Base-by-base conservation (phyloP, 176 grass and related monocot species). In the Aegilops sharonensis region DNA sequence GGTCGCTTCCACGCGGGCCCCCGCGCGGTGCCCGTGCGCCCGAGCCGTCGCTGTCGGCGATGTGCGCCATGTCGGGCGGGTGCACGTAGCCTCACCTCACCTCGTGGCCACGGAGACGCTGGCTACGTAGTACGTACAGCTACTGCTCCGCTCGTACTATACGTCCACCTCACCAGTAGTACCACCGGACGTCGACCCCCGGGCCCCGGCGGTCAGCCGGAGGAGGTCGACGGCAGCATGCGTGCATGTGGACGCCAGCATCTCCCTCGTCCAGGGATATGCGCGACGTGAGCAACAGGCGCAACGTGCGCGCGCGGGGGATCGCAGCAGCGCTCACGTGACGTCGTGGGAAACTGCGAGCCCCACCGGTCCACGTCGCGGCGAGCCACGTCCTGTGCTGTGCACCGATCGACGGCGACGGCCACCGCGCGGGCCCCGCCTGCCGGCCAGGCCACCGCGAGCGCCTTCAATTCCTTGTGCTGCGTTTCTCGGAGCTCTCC, bases 281-380 rank as follows among this genome's bases (percentile, higher is more conserved):
- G 54, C 3, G 12, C 43, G 39, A 74, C 78, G 78, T 27, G 21
- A 30, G 78, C 85, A 75, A 25, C 70, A 8, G 43, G n/a, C 2
- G 68, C 85, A 36, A 68, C 72, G 42, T 54, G 48, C 48, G 48
- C 48, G 47, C 45, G 67, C 25, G 54, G 5, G 5, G 2, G 32
- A 52, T 50, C 4, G 2, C 9, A 54, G 2, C 9, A 54, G 31
- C 25, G 64, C 21, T 43, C 70, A 45, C 39, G 70, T 73, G 42
- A 75, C 40, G 71, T 6, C 60, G 60, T 21, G 17, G 4, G 37
- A 1, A 23, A 27, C n/a, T 2, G 10, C 8, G 35, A 60, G 10
- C 29, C 64, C 15, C 45, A 39, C 6, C 45, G 5, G 85, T 59
- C 54, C 54, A 59, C 54, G 52, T 79, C 85, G 81, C 77, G 61